phyloP scores from a whole-genome alignment of 1,139 yeast genomes.

The Zygoascus hellenicus region DNA sequence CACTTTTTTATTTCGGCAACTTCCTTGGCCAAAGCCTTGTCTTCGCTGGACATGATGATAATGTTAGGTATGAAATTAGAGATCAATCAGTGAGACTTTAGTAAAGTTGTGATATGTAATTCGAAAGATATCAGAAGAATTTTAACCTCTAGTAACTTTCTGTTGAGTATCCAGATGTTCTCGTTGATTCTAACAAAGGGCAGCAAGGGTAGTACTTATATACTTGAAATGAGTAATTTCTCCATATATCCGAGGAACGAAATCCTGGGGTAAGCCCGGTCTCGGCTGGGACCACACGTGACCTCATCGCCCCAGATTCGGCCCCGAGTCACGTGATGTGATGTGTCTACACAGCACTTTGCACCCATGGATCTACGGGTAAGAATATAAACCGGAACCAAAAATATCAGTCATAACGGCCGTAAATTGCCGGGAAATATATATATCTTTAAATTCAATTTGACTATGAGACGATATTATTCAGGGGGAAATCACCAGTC shows the following conservation, averaged over 20 bases:
- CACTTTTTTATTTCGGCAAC: slow-evolving; percentile 70
- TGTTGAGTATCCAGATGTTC: not conserved
- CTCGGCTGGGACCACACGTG: slow-evolving; percentile 9
- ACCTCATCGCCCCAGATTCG: not conserved
- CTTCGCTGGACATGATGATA: slow-evolving; percentile 42
- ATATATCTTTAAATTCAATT: not conserved
- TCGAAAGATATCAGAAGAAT: not conserved
- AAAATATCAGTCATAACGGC: too few species aligned
- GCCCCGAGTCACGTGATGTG: slow-evolving; percentile 1
- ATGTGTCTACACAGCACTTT: not conserved
- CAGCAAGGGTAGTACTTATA: too few species aligned
- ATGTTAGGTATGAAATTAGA: not conserved
- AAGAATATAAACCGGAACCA: too few species aligned
- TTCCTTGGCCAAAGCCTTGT: slow-evolving; percentile 58
- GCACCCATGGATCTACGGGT: not conserved
- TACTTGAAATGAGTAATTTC: slow-evolving; percentile 17
- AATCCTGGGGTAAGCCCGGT: slow-evolving; percentile 10
- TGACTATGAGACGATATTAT: not conserved
- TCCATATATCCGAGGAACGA: slow-evolving; percentile 37
- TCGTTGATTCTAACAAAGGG: too few species aligned
- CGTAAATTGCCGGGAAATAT: too few species aligned
- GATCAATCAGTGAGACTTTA: not conserved
- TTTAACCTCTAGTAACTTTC: not conserved
- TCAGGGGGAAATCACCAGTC: not conserved
- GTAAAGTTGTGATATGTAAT: not conserved